Evolutionary conservation across 805 yeast species (phyloP).

Genomic region (Candida insectorum): DNA sequence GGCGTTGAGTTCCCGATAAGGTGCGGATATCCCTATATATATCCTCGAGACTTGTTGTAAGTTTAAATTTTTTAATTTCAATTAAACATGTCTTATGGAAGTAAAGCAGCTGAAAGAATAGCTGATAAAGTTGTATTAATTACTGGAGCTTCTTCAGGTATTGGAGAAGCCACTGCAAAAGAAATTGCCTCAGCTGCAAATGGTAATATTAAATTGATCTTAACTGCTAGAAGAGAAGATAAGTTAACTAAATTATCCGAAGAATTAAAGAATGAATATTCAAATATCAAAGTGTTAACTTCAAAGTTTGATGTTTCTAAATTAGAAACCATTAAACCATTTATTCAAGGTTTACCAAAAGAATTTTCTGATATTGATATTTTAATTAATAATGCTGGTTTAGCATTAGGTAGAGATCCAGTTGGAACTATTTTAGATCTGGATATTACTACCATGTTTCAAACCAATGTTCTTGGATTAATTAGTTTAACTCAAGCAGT

Average conservation of each 20-base stretch:
- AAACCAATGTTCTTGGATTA: slow-evolving; percentile 85
- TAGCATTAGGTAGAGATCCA: slow-evolving; percentile 74
- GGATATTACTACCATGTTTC: slow-evolving; percentile 73
- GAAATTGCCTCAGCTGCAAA: slow-evolving; percentile 77
- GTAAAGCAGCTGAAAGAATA: slow-evolving; percentile 74
- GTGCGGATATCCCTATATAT: too few species aligned
- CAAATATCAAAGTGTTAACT: slow-evolving; percentile 56
- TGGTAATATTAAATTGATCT: slow-evolving; percentile 66
- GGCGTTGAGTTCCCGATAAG: too few species aligned
- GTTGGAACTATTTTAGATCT: slow-evolving; percentile 64
- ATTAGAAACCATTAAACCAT: slow-evolving; percentile 42
- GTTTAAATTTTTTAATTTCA: not conserved
- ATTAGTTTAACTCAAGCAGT: slow-evolving; percentile 80
- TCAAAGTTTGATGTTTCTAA: slow-evolving; percentile 45
- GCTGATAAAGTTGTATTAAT: slow-evolving; percentile 76
- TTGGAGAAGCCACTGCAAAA: slow-evolving; percentile 87
- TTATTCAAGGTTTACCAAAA: slow-evolving; percentile 51
- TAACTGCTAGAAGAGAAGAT: slow-evolving; percentile 76
- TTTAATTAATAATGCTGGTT: slow-evolving; percentile 71
- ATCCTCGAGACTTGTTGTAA: not conserved
- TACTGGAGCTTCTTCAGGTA: slow-evolving; percentile 97
- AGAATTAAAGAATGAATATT: slow-evolving; percentile 46
- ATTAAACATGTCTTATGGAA: slow-evolving; percentile 57
- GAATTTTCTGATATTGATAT: slow-evolving; percentile 65
- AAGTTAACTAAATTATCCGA: slow-evolving; percentile 49